Evolutionary conservation across 495 filamentous ascomycete species (phyloP).

Genomic region (Xanthoparmelia taractica): DNA sequence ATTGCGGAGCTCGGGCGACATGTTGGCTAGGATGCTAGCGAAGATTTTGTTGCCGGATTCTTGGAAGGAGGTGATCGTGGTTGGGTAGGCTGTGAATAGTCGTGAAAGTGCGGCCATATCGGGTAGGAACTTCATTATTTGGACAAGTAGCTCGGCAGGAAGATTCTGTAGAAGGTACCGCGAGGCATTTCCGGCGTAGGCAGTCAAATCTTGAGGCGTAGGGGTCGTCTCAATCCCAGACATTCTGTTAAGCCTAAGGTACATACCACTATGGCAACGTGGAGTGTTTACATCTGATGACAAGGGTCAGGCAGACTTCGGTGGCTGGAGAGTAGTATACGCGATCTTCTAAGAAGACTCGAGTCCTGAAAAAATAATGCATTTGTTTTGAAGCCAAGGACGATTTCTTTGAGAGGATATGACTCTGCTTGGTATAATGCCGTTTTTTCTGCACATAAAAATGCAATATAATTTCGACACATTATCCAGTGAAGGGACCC

Average conservation of each 20-base stretch:
- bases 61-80: neutral
- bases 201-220: neutral
- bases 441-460: neutral
- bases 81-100: neutral
- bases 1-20: neutral
- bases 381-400: neutral
- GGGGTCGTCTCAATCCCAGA: neutral
- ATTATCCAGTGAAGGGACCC: neutral
- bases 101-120: neutral
- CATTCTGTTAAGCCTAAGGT: too few relatives aligned
- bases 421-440: neutral
- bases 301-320: too few relatives aligned
- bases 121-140: conserved; percentile 6
- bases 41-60: neutral
- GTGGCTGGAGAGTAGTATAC: too few relatives aligned
- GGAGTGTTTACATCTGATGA: too few relatives aligned
- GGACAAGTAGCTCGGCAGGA: conserved; percentile 1
- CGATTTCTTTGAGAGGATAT: neutral
- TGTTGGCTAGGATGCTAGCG: neutral
- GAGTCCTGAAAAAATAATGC: neutral
- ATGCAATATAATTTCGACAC: neutral
- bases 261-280: too few relatives aligned
- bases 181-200: neutral
- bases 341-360: neutral
- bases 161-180: neutral